A percentile compares a stretch with the other conserved stretches of the same genome.
Conservation (phyloP, 768 basidiomycete genomes). For the Dictyophora rubrovolvata region DNA sequence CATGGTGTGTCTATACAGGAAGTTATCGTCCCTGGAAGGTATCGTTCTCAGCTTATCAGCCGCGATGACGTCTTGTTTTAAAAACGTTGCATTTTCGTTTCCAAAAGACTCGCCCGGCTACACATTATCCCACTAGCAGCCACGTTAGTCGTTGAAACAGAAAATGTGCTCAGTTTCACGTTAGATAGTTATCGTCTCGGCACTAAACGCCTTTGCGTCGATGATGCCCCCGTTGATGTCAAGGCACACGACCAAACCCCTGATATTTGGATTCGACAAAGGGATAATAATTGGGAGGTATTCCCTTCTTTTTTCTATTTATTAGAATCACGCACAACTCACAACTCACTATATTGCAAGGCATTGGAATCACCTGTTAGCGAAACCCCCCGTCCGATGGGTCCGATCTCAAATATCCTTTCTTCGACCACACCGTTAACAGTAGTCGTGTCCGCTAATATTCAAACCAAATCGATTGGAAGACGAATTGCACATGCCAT, state of each 20-base stretch:
- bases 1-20: conserved; percentile 59
- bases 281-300: not conserved
- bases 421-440: conserved; percentile 40
- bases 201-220: not conserved
- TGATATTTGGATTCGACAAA: conserved; percentile 3
- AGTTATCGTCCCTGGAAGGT: conserved; percentile 62
- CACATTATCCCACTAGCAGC: conserved; percentile 8
- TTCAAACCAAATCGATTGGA: conserved; percentile 42
- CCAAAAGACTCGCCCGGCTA: conserved; percentile 4
- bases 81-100: conserved; percentile 19
- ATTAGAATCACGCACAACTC: not conserved
- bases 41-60: conserved; percentile 13
- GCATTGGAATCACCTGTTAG: not conserved
- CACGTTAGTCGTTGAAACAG: conserved; percentile 17
- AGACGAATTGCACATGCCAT: conserved; percentile 60
- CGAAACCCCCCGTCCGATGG: conserved; percentile 23
- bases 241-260: conserved; percentile 3
- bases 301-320: conserved; percentile 5
- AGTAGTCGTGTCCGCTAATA: conserved; percentile 37
- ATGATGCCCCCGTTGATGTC: conserved; percentile 6
- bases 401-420: conserved; percentile 60
- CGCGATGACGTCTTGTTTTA: conserved; percentile 22
- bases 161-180: conserved; percentile 25
- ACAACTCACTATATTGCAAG: not conserved
- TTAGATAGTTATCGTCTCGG: conserved; percentile 16